Evolutionary conservation across 2,329 filamentous ascomycete species (phyloP), one percentile per base, ranked within the genome.

Genomic region (Colletotrichum salicis): DNA sequence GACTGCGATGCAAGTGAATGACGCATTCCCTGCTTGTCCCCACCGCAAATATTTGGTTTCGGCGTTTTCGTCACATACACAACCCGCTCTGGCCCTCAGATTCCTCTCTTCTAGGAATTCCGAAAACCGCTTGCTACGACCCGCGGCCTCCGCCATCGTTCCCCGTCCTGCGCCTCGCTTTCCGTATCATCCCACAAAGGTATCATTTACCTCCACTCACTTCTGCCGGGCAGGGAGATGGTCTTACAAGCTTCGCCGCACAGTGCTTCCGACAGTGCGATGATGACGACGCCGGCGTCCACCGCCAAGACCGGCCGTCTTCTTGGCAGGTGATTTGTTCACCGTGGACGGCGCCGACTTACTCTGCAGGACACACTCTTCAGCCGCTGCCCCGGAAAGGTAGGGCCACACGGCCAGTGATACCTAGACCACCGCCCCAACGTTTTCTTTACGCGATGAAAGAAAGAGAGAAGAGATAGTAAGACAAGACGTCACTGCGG

Each of bases 201-300:
- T 22, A 35, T n/a, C 19, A 33, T 52, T 37, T 48, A 41, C 56
- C 56, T 35, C 45, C 37, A 29, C 54, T 33, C 19, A 31, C 37
- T 37, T 52, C 37, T 31, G 31, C 15, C 48, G 15, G 19, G 41
- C 24, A 5, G 27, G 4, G 27, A 27, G 13, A 5, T 13, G 48
- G n/a, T n/a, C 13, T 64, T 55, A 15, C 22, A 37, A 15, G 35
- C 54, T 35, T 27, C 22, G 27, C 7, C n/a, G 51, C 59, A 64
- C 67, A 70, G 62, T 69, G 66, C 41, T 24, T 27, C 48, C 55
- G 27, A 64, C 60, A 33, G 35, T 70, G 60, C 45, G 54, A 60
- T 69, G 65, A 69, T 71, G 69, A 69, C 65, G 69, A 69, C 48
- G 59, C 45, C 35, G 59, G 45, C 59, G 65, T 69, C 52, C 27